Evolutionary conservation across 2,329 filamentous ascomycete genomes (phyloP), one percentile per base, ranked within the genome.

Genomic region (Blumeria hordei): DNA sequence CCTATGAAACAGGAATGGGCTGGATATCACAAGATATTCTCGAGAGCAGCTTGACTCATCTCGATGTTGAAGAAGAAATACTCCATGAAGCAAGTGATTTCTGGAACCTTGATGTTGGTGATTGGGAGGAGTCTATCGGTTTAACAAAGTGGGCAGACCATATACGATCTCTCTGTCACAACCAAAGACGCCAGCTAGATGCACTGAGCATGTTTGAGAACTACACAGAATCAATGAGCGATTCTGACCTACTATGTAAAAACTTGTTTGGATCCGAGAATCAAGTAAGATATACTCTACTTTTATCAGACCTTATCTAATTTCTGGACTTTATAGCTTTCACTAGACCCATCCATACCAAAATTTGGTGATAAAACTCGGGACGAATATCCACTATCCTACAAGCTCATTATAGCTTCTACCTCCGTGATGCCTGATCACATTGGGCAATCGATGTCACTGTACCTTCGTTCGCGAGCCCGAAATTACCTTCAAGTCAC

Each of bases 1-100:
- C 88, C 0, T 95, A 93, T 62, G 69, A 74, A 35, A 67, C 71
- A 9, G 85, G 83, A 14, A 92, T 95, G 83, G 88, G 86, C 43
- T 77, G 80, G 75, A 67, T 88, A 33, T 77, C 74, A 51, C 76
- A 80, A 56, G 83, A 90, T 61, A 67, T 74, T 3, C 66, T 72
- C 10, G 57, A 69, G 35, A 64, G 68, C 44, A 62, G 67, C 3
- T 60, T 66, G 53, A 59, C 65, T 50, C 62, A 63, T 37, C 67
- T 70, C 28, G 69, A 72, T 28, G 69, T 70, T 11, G 76, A 84
- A 57, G 74, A 81, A 53, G 80, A 86, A 60, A 67, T 81, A 2
- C 67, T 83, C 58, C 71, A 74, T 45, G 78, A 88, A 65, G 67
- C 73, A 1, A 83, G 82, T 74, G 70, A 79, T 37, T 75, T 77